Conservation (phyloP, 1,284 basidiomycete genomes). For the Sanghuangporus baumii region DNA sequence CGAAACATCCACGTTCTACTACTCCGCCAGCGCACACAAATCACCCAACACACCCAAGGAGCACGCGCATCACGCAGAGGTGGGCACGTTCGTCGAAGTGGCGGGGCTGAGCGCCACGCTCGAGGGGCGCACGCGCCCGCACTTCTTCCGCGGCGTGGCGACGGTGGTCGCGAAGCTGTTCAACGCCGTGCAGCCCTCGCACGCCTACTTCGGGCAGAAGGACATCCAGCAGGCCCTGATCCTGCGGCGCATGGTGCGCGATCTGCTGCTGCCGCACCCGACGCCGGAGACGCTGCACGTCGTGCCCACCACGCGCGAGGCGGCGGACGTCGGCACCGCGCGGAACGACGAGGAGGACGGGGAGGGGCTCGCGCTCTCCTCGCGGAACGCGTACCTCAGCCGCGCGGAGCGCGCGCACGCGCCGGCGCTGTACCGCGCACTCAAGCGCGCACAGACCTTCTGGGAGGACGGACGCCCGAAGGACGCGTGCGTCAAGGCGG, state of each 20-base stretch:
- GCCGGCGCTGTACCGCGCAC: conserved; percentile 66
- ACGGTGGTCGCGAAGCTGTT: conserved; percentile 96
- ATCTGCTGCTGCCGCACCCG: conserved; percentile 79
- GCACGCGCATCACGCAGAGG: conserved; percentile 39
- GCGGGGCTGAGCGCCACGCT: conserved; percentile 83
- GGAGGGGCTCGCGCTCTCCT: conserved; percentile 79
- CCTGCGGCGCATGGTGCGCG: conserved; percentile 77
- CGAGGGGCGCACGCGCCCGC: conserved; percentile 81
- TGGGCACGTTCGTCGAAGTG: conserved; percentile 86
- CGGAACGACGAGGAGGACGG: conserved; percentile 14
- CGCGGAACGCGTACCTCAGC: conserved; percentile 85
- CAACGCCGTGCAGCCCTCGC: conserved; percentile 87
- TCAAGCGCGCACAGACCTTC: conserved; percentile 47
- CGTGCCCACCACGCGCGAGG: conserved; percentile 71
- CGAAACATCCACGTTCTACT: background rate
- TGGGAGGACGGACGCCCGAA: conserved; percentile 54
- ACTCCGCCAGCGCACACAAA: background rate
- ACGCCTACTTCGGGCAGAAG: conserved; percentile 96
- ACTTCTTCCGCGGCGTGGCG: conserved; percentile 94
- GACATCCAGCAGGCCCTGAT: conserved; percentile 96
- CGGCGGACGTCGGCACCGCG: background rate
- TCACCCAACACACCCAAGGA: conserved; percentile 29
- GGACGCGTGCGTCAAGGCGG: conserved; percentile 45
- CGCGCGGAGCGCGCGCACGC: conserved; percentile 61
- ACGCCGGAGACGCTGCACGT: conserved; percentile 68